Percentiles rank a stretch among this genome's conserved stretches.
These are phyloP conservation scores for Serendipita indica DNA, from an alignment of 768 basidiomycete species.

Conservation along the genomic window DNA sequence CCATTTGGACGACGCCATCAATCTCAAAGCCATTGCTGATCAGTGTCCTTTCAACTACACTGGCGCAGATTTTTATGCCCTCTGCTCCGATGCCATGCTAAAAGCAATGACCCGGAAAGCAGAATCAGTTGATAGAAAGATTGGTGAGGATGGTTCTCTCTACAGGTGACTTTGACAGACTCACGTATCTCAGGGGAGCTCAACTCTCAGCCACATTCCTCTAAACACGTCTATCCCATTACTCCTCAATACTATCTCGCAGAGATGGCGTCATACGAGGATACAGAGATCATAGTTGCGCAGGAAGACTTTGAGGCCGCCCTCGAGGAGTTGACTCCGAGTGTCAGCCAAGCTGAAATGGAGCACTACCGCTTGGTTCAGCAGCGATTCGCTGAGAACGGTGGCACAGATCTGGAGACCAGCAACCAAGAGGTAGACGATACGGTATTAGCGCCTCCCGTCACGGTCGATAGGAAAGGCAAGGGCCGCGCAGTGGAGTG, in stretches of 20 bases:
- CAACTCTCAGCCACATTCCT: conserved; percentile 33
- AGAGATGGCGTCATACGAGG: conserved; percentile 56
- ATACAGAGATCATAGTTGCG: conserved; percentile 62
- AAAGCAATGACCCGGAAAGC: conserved; percentile 89
- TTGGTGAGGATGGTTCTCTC: conserved; percentile 37
- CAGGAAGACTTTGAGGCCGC: conserved; percentile 64
- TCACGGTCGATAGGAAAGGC: not conserved
- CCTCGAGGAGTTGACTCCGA: conserved; percentile 54
- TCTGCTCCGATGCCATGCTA: conserved; percentile 92
- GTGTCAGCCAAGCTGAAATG: conserved; percentile 76
- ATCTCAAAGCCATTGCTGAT: conserved; percentile 48
- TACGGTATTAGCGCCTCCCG: not conserved
- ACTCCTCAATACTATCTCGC: conserved; percentile 84
- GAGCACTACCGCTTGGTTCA: conserved; percentile 66
- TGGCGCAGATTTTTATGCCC: conserved; percentile 94
- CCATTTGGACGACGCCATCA: conserved; percentile 51
- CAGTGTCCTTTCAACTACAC: conserved; percentile 87
- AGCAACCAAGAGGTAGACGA: not conserved
- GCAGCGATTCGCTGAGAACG: conserved; percentile 38
- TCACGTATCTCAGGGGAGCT: conserved; percentile 17
- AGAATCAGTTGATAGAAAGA: conserved; percentile 54
- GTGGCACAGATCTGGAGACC: conserved; percentile 13
- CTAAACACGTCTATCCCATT: conserved; percentile 46
- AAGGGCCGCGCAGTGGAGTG: conserved; percentile 1
- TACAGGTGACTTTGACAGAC: not conserved